Conservation (phyloP, 2,329 filamentous ascomycete species). For the Trichoderma oligosporum region DNA sequence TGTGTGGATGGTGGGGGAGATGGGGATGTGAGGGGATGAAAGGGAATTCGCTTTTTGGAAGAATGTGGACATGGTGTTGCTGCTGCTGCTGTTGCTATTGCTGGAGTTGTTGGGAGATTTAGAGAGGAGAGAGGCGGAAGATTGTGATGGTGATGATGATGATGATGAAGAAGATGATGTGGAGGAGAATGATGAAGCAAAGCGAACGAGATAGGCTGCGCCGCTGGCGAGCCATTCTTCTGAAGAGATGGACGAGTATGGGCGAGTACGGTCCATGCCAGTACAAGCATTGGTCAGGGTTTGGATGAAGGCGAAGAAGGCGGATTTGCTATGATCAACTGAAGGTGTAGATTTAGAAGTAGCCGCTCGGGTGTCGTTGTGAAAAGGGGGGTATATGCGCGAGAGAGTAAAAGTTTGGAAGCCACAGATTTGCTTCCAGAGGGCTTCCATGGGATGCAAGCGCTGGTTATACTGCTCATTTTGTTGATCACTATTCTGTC, state of each 20-base stretch:
- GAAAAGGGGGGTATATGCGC: conserved; percentile 26
- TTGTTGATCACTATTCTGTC: background rate
- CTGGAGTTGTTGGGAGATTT: background rate
- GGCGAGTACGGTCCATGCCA: conserved; percentile 28
- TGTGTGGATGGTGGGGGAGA: conserved; percentile 26
- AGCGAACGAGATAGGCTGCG: conserved; percentile 32
- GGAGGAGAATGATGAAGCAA: conserved; percentile 6
- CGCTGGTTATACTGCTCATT: background rate
- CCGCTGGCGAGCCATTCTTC: conserved; percentile 32
- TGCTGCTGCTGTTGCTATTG: background rate
- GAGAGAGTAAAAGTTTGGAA: conserved; percentile 27
- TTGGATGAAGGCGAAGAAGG: conserved; percentile 34
- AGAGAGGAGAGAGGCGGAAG: background rate
- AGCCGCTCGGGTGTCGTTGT: conserved; percentile 2
- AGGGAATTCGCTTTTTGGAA: conserved; percentile 13
- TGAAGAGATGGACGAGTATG: conserved; percentile 26
- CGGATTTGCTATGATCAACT: conserved; percentile 21
- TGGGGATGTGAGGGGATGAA: background rate
- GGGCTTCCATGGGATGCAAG: conserved; percentile 29
- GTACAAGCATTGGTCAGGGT: conserved; percentile 35
- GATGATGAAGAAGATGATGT: background rate
- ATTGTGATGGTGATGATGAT: background rate
- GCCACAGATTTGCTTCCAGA: conserved; percentile 32
- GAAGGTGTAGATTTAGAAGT: background rate
- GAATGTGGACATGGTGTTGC: background rate